A percentile compares a stretch with the other conserved stretches of the same genome.
These are phyloP conservation scores for Suillus bovinus DNA, from an alignment of 768 basidiomycete genomes.

Conservation along the genomic window DNA sequence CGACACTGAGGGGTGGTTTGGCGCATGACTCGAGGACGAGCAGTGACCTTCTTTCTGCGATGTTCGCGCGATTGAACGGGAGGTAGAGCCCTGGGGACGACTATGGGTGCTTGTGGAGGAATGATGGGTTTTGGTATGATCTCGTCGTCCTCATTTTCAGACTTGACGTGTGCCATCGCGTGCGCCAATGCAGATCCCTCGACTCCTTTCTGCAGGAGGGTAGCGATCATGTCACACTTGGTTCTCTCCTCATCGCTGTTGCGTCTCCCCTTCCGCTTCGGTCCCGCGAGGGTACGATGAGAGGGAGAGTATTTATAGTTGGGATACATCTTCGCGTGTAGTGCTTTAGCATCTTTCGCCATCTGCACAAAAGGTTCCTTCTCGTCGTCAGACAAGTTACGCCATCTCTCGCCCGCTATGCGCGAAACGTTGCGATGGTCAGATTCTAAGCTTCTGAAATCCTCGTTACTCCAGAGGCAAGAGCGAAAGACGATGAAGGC, in stretches of 20 bases:
- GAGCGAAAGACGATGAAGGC: slow-evolving; percentile 86
- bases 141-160: slow-evolving; percentile 3
- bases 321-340: slow-evolving; percentile 54
- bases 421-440: slow-evolving; percentile 75
- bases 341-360: slow-evolving; percentile 47
- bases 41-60: slow-evolving; percentile 13
- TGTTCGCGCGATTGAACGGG: not conserved
- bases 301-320: slow-evolving; percentile 62
- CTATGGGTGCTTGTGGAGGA: not conserved
- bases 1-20: slow-evolving; percentile 1
- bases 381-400: slow-evolving; percentile 46
- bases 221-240: slow-evolving; percentile 40
- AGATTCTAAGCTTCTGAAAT: slow-evolving; percentile 53
- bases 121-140: not conserved
- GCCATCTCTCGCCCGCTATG: slow-evolving; percentile 72
- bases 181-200: slow-evolving; percentile 31
- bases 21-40: slow-evolving; percentile 10
- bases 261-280: slow-evolving; percentile 38
- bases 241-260: slow-evolving; percentile 35
- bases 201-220: slow-evolving; percentile 36
- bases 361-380: slow-evolving; percentile 45
- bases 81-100: not conserved
- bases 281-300: slow-evolving; percentile 20
- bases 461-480: slow-evolving; percentile 54
- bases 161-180: slow-evolving; percentile 1